Evolutionary conservation across 176 grass and related monocot genomes (phyloP).

Genomic region (Tillandsia fasciculata): DNA sequence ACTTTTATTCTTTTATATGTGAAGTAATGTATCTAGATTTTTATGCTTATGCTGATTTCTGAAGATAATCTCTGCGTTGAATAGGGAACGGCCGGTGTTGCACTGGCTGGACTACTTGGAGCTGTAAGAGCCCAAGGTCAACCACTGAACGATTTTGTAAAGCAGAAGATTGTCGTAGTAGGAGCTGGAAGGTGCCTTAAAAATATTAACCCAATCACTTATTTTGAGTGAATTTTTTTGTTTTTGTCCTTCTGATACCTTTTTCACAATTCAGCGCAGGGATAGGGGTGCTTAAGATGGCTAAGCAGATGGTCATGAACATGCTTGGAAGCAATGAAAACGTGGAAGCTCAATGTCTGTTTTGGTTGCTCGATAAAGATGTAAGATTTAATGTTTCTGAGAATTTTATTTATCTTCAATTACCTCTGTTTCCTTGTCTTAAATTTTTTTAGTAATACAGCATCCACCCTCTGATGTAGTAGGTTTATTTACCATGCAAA

Average conservation of each 20-base stretch:
- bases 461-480: no score
- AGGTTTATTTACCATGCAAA: no score
- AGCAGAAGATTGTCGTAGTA: conserved; percentile 94
- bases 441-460: no score
- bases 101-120: conserved; percentile 89
- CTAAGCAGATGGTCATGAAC: conserved; percentile 60
- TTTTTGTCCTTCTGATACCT: conserved; percentile 28
- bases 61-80: conserved; percentile 19
- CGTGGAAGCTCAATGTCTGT: conserved; percentile 61
- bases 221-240: conserved; percentile 18
- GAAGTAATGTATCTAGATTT: conserved; percentile 3
- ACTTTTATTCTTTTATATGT: neutral
- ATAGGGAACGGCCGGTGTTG: conserved; percentile 97
- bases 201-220: conserved; percentile 15
- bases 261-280: conserved; percentile 82
- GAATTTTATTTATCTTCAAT: neutral
- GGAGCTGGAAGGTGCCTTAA: conserved; percentile 93
- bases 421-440: neutral
- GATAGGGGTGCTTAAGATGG: conserved; percentile 91
- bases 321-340: conserved; percentile 56
- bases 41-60: neutral
- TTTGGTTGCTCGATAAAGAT: conserved; percentile 97
- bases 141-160: conserved; percentile 56
- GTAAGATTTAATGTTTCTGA: conserved; percentile 26
- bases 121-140: conserved; percentile 80